Base-by-base conservation (phyloP, 78 protist genomes). In the Paratrimastix pyriformis region DNA sequence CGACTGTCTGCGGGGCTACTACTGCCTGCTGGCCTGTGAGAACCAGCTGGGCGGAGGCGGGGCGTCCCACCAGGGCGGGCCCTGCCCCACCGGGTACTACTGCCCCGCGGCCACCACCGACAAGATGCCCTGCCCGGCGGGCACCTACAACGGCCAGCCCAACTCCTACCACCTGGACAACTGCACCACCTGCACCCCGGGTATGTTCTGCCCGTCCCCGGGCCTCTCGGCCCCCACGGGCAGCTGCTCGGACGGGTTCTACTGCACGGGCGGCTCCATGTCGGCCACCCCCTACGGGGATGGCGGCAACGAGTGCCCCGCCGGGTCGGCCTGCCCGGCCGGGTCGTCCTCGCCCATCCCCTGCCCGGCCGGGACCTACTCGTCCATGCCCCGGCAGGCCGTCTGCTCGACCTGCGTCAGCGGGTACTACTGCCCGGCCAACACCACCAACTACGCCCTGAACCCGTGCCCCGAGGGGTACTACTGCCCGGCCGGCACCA, bases 71-170 rank as follows among this genome's bases (percentile, higher is more conserved):
- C 66, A 48, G 0, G 1, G 44, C 38, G 1, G 8, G n/a, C 9
- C 32, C 7, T 66, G 72, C 55, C 55, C 52, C 38, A 0, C 44
- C 3, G 74, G 74, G n/a, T 69, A 69, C 74, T 69, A 30, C 44
- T 80, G 80, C 58, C 52, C 57, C 5, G 59, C 57, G 13, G 76
- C 72, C 0, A 21, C 74, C 2, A 2, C 15, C 29, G 24, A 1
- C 46, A 65, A 73, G 29, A 43, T 65, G 39, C 76, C 77, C 4
- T 86, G 90, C 57, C 85, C 84, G 2, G 46, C 60, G 8, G 90
- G 90, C 29, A 79, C 83, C 24, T 86, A 72, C 62, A 30, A 64
- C 4, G 3, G 1, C 11, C 0, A 29, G 29, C 1, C 7, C 5
- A 70, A 70, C 44, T 24, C 1, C 3, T 21, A 50, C 18, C 3